phyloP scores from a whole-genome alignment of 805 yeast genomes.

The Barnettozyma siamensis region DNA sequence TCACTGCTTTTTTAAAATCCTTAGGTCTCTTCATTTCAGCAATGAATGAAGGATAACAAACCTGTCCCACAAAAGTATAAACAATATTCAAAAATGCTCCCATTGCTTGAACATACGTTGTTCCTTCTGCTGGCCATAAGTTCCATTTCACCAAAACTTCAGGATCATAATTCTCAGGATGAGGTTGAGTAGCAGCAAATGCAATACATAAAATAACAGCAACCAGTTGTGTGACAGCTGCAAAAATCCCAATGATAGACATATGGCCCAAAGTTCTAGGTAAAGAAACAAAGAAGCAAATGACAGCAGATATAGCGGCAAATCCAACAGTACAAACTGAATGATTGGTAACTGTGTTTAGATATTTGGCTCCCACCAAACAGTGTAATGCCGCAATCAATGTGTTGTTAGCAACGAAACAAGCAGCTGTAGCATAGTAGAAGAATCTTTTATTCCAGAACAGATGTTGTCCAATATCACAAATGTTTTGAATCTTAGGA shows the following conservation, averaged over 20 bases:
- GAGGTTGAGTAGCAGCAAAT: constrained; percentile 48
- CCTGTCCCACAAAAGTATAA: constrained; percentile 60
- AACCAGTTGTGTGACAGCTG: constrained; percentile 52
- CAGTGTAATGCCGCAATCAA: constrained; percentile 57
- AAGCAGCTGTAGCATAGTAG: constrained; percentile 52
- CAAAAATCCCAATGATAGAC: constrained; percentile 45
- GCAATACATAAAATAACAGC: constrained; percentile 48
- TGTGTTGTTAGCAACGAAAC: constrained; percentile 49
- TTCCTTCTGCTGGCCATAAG: constrained; percentile 46
- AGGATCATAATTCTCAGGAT: constrained; percentile 38
- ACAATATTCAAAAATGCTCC: constrained; percentile 52
- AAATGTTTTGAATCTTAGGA: constrained; percentile 46
- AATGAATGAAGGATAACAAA: constrained; percentile 57
- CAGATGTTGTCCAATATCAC: constrained; percentile 55
- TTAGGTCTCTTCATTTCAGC: constrained; percentile 52
- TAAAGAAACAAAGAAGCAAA: constrained; percentile 45
- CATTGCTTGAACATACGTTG: constrained; percentile 51
- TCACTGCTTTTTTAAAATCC: constrained; percentile 52
- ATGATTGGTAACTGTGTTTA: constrained; percentile 48
- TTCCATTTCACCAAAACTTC: constrained; percentile 36
- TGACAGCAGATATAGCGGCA: constrained; percentile 41
- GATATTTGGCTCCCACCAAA: constrained; percentile 52
- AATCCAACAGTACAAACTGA: constrained; percentile 49
- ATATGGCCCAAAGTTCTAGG: constrained; percentile 53
- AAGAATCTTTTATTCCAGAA: constrained; percentile 46